A percentile compares a stretch with the other conserved stretches of the same genome.
Conservation (phyloP, 1,139 yeast species). For the Magnusiomyces fungicola region DNA sequence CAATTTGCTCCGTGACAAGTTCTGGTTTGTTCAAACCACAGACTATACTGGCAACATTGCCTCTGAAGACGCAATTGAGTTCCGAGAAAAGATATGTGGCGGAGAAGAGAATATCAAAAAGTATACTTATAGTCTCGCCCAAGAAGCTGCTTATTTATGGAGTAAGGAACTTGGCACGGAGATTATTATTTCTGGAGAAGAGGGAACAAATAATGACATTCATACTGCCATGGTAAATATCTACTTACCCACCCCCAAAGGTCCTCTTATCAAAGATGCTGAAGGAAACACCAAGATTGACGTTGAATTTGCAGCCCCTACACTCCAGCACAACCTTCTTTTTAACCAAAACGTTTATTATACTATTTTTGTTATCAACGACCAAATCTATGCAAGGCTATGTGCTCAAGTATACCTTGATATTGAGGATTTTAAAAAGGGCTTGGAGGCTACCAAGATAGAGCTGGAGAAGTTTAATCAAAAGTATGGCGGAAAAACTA, state of each 20-base stretch:
- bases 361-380: constrained; percentile 41
- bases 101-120: constrained; percentile 48
- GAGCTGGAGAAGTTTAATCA: not conserved
- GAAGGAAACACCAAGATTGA: constrained; percentile 1
- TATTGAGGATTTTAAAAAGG: constrained; percentile 44
- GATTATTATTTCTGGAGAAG: constrained; percentile 35
- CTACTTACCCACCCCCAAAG: constrained; percentile 33
- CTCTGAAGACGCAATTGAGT: constrained; percentile 42
- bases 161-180: constrained; percentile 30
- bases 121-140: constrained; percentile 44
- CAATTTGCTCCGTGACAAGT: constrained; percentile 26
- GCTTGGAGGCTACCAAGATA: constrained; percentile 31
- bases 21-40: constrained; percentile 34
- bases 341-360: constrained; percentile 39
- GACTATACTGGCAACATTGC: constrained; percentile 33
- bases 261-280: constrained; percentile 8
- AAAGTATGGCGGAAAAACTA: constrained; percentile 11
- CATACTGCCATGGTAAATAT: constrained; percentile 45
- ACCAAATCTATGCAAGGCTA: constrained; percentile 43
- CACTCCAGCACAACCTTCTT: constrained; percentile 19
- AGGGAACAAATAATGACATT: constrained; percentile 17
- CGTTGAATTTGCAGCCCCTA: constrained; percentile 9
- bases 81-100: constrained; percentile 50
- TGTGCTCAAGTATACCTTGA: constrained; percentile 58
- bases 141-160: constrained; percentile 37